Evolutionary conservation across 495 filamentous ascomycete species (phyloP), one percentile per base, ranked within the genome.

Genomic region (Talaromyces thailandensis): DNA sequence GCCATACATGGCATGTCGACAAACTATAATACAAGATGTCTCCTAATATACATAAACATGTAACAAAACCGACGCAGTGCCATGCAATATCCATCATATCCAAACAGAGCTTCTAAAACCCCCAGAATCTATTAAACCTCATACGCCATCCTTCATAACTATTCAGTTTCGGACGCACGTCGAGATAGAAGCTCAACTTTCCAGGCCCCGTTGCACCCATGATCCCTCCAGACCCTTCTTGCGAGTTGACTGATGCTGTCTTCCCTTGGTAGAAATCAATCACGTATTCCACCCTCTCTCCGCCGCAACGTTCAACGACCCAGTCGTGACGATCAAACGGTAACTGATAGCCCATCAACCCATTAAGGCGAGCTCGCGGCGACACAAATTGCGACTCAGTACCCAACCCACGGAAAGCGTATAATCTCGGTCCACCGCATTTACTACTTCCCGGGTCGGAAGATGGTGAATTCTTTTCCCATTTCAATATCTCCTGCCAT

Each of bases 241-340:
- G 26, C 62, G 63, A 45, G 56, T 31, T 31, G 9, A n/a, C 7
- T n/a, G 37, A 3, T n/a, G 43, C 25, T 9, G 11, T 25, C 65
- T 87, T 90, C 0, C 94, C 94, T 31, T 88, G 84, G 72, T 98
- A 98, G 71, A 98, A 98, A 75, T 98, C 94, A 73, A 98, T 98
- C 26, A 98, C 86, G 71, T 98, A 98, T 69, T 97, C 94, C 45
- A 98, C 75, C 66, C 81, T 81, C 66, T 84, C 88, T n/a, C 92
- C 93, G 66, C 66, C 75, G 63, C 94, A 97, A 62, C 94, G 79
- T 73, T 98, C 93, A 9, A 98, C 87, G 16, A 96, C 88, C 94
- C 94, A 98, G 74, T 98, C 94, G 69, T 98, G 94, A 56, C 94
- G 82, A 76, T 98, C 94, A 71, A 98, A 98, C 48, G 94, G 94